Conservation (phyloP, 495 filamentous ascomycete genomes). For the Chaetomidium leptoderma region DNA sequence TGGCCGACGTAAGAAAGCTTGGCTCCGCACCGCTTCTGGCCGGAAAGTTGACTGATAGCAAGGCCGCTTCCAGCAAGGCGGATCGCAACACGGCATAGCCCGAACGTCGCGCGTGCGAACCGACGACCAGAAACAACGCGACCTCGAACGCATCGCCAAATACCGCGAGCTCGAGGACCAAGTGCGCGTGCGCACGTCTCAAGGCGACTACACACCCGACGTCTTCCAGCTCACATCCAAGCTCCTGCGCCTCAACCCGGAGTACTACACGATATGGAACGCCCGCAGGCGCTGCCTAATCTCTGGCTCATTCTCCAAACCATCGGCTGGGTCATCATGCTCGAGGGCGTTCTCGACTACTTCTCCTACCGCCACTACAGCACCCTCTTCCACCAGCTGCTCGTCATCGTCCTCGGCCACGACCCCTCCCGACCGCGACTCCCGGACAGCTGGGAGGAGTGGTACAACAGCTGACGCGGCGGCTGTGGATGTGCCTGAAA, state of each 20-base stretch:
- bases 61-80: slow-evolving; percentile 26
- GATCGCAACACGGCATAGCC: slow-evolving; percentile 66
- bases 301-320: slow-evolving; percentile 51
- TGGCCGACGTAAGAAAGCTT: slow-evolving; percentile 28
- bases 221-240: slow-evolving; percentile 72
- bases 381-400: slow-evolving; percentile 46
- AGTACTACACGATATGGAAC: slow-evolving; percentile 99
- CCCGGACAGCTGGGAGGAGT: slow-evolving; percentile 53
- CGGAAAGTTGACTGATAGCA: slow-evolving; percentile 30
- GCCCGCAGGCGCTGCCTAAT: slow-evolving; percentile 68
- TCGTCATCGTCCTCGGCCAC: slow-evolving; percentile 45
- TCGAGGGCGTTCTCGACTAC: slow-evolving; percentile 55
- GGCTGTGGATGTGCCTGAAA: background rate
- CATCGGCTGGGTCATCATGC: slow-evolving; percentile 48
- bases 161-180: slow-evolving; percentile 68
- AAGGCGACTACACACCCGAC: slow-evolving; percentile 59
- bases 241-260: slow-evolving; percentile 82
- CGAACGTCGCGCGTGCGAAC: slow-evolving; percentile 55
- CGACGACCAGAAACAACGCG: slow-evolving; percentile 61
- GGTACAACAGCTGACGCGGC: slow-evolving; percentile 48
- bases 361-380: slow-evolving; percentile 49
- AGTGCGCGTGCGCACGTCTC: slow-evolving; percentile 56
- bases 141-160: slow-evolving; percentile 69
- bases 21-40: background rate
- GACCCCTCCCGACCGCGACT: slow-evolving; percentile 44